phyloP scores from a whole-genome alignment of 345 rosid species.

The Pistacia vera region DNA sequence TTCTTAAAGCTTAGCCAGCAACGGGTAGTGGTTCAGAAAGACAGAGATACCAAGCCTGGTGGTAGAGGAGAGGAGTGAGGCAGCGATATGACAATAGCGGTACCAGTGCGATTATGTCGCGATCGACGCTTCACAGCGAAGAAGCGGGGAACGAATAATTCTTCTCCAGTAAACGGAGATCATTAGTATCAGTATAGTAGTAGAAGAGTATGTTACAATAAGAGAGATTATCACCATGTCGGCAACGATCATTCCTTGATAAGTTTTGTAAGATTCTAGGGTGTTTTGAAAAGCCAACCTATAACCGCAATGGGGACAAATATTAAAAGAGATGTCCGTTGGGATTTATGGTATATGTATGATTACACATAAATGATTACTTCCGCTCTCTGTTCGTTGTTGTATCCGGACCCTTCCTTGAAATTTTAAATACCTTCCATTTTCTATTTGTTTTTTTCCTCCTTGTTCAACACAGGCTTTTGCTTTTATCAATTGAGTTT shows the following conservation, averaged over 20 bases:
- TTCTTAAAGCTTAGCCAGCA: slow-evolving; percentile 55
- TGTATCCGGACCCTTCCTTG: not conserved
- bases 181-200: slow-evolving; percentile 3
- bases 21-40: slow-evolving; percentile 60
- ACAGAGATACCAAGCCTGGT: slow-evolving; percentile 90
- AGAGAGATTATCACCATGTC: slow-evolving; percentile 25
- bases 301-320: not conserved
- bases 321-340: not conserved
- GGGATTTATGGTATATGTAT: not conserved
- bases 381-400: not conserved
- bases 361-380: not conserved
- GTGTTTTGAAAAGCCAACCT: too few relatives aligned
- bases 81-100: slow-evolving; percentile 53
- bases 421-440: not conserved
- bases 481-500: not conserved
- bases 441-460: not conserved
- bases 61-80: slow-evolving; percentile 67
- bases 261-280: too few relatives aligned
- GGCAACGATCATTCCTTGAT: slow-evolving; percentile 24
- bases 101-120: slow-evolving; percentile 51
- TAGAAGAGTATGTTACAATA: not conserved
- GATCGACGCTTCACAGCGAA: slow-evolving; percentile 47
- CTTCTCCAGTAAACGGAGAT: slow-evolving; percentile 16
- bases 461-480: too few relatives aligned
- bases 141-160: slow-evolving; percentile 29